A percentile compares a stretch with the other conserved stretches of the same genome.
Conservation (phyloP, 768 basidiomycete species). For the Kondoa malvinella region DNA sequence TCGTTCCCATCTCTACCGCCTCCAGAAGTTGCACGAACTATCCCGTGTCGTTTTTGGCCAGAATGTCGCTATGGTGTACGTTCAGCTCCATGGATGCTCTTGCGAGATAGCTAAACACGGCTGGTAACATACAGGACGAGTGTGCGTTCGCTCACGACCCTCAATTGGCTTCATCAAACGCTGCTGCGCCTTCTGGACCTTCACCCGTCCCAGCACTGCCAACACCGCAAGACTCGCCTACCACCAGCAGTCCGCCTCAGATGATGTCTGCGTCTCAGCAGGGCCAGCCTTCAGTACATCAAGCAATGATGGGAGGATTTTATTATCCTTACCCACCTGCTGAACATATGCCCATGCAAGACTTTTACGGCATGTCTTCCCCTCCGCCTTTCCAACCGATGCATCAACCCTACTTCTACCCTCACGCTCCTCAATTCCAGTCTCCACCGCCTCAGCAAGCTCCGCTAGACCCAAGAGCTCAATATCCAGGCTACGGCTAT, state of each 20-base stretch:
- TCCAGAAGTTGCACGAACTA: slow-evolving; percentile 23
- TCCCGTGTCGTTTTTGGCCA: slow-evolving; percentile 20
- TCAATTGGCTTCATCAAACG: background rate
- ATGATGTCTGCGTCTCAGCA: background rate
- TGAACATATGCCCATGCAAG: background rate
- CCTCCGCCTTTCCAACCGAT: slow-evolving; percentile 1
- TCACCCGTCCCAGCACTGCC: background rate
- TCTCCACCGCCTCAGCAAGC: background rate
- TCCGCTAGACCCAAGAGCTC: no score
- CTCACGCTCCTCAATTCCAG: background rate
- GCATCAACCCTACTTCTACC: background rate
- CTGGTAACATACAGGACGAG: background rate
- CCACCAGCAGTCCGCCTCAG: background rate
- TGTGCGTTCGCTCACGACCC: slow-evolving; percentile 9
- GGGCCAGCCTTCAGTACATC: background rate
- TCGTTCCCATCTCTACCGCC: slow-evolving; percentile 13
- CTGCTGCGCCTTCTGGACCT: background rate
- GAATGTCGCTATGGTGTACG: slow-evolving; percentile 13
- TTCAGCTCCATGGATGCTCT: background rate
- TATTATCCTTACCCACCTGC: slow-evolving; percentile 5
- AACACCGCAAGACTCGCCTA: background rate
- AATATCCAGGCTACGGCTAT: background rate
- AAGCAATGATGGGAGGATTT: slow-evolving; percentile 7
- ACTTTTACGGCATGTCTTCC: background rate
- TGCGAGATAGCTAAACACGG: background rate